Conservation (phyloP, 2,329 filamentous ascomycete species). For the Trichoderma cornu-damae region DNA sequence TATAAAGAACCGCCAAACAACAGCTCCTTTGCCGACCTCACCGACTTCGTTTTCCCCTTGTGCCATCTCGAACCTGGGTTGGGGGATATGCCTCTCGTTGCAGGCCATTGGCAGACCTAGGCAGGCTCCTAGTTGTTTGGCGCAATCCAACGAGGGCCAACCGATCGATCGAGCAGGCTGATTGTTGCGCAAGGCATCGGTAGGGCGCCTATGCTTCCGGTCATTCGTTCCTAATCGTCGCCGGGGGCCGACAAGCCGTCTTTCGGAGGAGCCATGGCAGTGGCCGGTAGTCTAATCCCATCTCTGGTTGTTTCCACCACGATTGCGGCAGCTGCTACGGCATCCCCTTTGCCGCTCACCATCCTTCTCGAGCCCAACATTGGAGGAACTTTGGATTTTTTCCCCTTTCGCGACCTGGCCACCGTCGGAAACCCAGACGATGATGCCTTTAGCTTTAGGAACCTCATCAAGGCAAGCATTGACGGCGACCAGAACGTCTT, state of each 20-base stretch:
- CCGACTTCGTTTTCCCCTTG: slow-evolving; percentile 12
- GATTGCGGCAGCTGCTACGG: slow-evolving; percentile 23
- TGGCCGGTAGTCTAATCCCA: slow-evolving; percentile 3
- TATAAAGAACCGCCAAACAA: slow-evolving; percentile 1
- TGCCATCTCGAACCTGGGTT: background rate
- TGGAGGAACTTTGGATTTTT: slow-evolving; percentile 34
- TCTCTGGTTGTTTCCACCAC: slow-evolving; percentile 14
- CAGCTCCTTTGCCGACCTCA: slow-evolving; percentile 4
- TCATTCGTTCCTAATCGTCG: background rate
- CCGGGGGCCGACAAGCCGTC: slow-evolving; percentile 1
- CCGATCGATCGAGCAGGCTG: background rate
- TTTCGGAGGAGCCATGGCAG: slow-evolving; percentile 3
- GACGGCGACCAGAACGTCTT: slow-evolving; percentile 31
- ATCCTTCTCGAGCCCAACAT: slow-evolving; percentile 30
- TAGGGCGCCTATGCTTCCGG: slow-evolving; percentile 3
- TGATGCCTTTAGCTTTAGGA: slow-evolving; percentile 31
- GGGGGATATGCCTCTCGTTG: slow-evolving; percentile 2
- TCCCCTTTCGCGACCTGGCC: slow-evolving; percentile 35
- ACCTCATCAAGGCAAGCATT: slow-evolving; percentile 33
- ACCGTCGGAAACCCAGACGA: slow-evolving; percentile 26
- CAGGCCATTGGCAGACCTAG: background rate
- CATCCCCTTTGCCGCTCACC: slow-evolving; percentile 22
- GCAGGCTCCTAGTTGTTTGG: slow-evolving; percentile 3
- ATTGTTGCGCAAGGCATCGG: background rate
- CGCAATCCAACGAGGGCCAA: background rate